These are phyloP conservation scores for Chaetomium tenue DNA, from an alignment of 495 filamentous ascomycete genomes.

Conservation along the genomic window DNA sequence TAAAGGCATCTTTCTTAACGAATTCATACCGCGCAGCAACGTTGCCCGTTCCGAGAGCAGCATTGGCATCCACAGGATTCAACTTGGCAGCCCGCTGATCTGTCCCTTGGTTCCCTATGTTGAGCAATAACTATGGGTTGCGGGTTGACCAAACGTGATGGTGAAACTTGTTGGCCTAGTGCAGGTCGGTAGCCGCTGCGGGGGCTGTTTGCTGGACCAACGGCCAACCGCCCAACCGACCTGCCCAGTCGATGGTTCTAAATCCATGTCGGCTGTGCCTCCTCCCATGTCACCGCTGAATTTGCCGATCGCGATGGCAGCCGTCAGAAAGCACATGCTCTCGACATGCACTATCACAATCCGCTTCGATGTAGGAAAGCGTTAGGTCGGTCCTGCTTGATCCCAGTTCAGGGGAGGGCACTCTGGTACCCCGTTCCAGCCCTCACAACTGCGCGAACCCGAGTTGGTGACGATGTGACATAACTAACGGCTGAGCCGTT, in stretches of 20 bases:
- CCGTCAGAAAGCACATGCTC: neutral
- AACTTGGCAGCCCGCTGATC: neutral
- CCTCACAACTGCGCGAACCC: neutral
- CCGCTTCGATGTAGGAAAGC: neutral
- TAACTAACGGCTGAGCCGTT: constrained; percentile 1
- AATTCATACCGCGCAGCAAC: neutral
- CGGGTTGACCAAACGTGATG: neutral
- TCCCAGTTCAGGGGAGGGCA: neutral
- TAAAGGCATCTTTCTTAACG: neutral
- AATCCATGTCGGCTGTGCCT: constrained; percentile 14
- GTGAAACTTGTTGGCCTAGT: constrained; percentile 23
- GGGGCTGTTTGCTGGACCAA: constrained; percentile 12
- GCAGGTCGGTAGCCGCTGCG: constrained; percentile 19
- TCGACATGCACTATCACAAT: neutral
- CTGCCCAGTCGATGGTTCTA: neutral
- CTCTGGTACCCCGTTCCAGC: no score
- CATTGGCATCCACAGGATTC: neutral
- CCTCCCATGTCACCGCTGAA: constrained; percentile 6
- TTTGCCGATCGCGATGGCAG: constrained; percentile 11
- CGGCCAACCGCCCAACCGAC: constrained; percentile 11
- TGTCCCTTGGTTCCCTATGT: neutral
- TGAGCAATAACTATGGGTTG: neutral
- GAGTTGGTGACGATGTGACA: neutral
- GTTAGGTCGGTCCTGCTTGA: neutral
- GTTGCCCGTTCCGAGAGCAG: neutral